phyloP scores from a whole-genome alignment of 306 rosid species.

The Cyamopsis tetragonoloba region DNA sequence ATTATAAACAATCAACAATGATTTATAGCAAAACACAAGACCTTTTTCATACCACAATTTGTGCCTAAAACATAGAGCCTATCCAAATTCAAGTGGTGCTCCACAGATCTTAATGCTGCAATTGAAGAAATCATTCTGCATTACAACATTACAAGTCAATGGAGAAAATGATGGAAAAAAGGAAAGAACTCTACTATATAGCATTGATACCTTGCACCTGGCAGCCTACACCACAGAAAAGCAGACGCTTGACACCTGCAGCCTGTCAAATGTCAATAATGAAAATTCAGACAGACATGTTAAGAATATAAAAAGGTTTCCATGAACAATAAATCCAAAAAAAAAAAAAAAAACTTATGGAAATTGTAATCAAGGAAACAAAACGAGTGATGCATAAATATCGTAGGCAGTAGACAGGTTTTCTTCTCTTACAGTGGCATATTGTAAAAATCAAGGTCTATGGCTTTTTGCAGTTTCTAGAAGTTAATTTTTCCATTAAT shows the following conservation, averaged over 20 bases:
- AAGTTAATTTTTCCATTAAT: neutral
- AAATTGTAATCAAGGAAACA: neutral
- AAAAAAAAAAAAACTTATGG: neutral
- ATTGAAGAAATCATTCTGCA: slow-evolving; percentile 93
- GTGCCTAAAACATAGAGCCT: slow-evolving; percentile 97
- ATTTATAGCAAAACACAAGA: slow-evolving; percentile 1
- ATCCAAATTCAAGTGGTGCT: slow-evolving; percentile 85
- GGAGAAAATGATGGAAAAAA: slow-evolving; percentile 36
- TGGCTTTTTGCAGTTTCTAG: neutral
- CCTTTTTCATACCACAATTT: slow-evolving; percentile 71
- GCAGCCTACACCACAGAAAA: slow-evolving; percentile 98
- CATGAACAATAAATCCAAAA: neutral
- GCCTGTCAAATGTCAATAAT: slow-evolving; percentile 63
- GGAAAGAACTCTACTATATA: slow-evolving; percentile 1
- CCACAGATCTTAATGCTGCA: slow-evolving; percentile 98
- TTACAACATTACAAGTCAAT: slow-evolving; percentile 77
- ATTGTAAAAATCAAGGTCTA: neutral
- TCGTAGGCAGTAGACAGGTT: neutral
- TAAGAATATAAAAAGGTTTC: neutral
- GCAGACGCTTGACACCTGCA: slow-evolving; percentile 93
- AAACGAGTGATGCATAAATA: neutral
- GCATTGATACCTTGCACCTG: slow-evolving; percentile 83
- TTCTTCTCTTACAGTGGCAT: neutral
- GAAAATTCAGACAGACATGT: slow-evolving; percentile 19
- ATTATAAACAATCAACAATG: neutral